A percentile compares a stretch with the other conserved stretches of the same genome.
Conservation (phyloP, 2,329 filamentous ascomycete genomes). For the Ceratocystis smalleyi region DNA sequence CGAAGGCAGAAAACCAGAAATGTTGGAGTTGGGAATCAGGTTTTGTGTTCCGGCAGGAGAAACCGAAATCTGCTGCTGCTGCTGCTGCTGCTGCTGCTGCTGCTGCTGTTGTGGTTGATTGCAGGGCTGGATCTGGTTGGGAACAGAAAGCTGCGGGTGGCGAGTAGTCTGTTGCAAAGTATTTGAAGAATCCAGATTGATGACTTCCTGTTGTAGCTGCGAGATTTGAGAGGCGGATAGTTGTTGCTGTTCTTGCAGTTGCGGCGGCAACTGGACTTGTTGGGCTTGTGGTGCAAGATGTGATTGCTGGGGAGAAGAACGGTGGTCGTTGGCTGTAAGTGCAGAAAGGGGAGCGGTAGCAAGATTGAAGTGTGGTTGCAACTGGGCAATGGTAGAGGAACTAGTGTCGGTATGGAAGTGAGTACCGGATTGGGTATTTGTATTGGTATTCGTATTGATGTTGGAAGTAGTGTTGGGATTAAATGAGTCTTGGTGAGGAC, state of each 20-base stretch:
- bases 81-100: neutral
- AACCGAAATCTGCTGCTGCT: slow-evolving; percentile 12
- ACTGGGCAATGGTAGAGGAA: neutral
- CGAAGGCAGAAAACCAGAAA: slow-evolving; percentile 7
- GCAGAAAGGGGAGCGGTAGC: neutral
- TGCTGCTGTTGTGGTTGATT: neutral
- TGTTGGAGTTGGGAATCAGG: neutral
- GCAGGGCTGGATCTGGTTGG: slow-evolving; percentile 5
- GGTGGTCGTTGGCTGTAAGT: neutral
- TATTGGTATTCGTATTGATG: no score
- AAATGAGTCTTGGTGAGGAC: neutral
- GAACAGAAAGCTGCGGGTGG: slow-evolving; percentile 1
- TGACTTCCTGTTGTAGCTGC: neutral
- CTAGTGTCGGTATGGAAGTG: no score
- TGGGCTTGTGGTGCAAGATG: neutral
- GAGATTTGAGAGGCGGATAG: neutral
- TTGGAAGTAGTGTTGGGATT: neutral
- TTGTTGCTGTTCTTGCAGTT: neutral
- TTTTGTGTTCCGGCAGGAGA: neutral
- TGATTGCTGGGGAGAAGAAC: neutral
- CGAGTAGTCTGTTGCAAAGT: neutral
- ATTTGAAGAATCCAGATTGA: slow-evolving; percentile 11
- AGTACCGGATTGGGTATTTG: no score
- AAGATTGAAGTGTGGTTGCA: slow-evolving; percentile 11
- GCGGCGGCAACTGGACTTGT: neutral